phyloP scores from a whole-genome alignment of 495 filamentous ascomycete species.

The Tuber umbilicatum region DNA sequence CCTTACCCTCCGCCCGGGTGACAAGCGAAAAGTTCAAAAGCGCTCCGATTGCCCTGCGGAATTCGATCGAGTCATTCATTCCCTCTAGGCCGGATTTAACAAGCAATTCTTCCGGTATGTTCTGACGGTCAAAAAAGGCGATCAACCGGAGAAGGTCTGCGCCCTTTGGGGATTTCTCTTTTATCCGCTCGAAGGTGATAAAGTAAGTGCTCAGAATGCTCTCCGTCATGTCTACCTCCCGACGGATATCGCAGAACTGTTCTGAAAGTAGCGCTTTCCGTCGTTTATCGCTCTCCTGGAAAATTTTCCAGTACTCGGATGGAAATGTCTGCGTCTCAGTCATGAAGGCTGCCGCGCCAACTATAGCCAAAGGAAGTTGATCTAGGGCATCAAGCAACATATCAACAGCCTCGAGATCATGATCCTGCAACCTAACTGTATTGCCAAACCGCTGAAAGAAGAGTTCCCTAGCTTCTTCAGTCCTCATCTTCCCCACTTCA shows the following conservation, averaged over 20 bases:
- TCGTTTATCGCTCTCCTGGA: background rate
- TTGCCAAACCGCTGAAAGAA: conserved; percentile 2
- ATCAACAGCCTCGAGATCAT: conserved; percentile 5
- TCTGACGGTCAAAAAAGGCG: conserved; percentile 41
- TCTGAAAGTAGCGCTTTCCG: background rate
- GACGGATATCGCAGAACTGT: background rate
- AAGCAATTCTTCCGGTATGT: conserved; percentile 37
- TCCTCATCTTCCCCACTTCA: conserved; percentile 5
- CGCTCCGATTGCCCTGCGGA: conserved; percentile 9
- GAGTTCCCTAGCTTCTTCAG: conserved; percentile 6
- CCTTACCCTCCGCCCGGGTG: conserved; percentile 2
- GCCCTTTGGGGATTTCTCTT: conserved; percentile 28
- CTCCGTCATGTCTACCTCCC: background rate
- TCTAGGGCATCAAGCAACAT: conserved; percentile 10
- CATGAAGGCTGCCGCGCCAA: conserved; percentile 11
- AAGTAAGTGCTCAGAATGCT: conserved; percentile 45
- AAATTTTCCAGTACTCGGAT: background rate
- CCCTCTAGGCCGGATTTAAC: background rate
- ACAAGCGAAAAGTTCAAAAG: conserved; percentile 16
- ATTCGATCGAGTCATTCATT: background rate
- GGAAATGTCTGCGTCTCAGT: background rate
- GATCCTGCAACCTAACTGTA: background rate
- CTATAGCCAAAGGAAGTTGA: conserved; percentile 29
- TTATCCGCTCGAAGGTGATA: conserved; percentile 48
- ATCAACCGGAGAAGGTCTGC: conserved; percentile 42